Evolutionary conservation across 768 basidiomycete genomes (phyloP).

Genomic region (Phanerochaete carnosa): DNA sequence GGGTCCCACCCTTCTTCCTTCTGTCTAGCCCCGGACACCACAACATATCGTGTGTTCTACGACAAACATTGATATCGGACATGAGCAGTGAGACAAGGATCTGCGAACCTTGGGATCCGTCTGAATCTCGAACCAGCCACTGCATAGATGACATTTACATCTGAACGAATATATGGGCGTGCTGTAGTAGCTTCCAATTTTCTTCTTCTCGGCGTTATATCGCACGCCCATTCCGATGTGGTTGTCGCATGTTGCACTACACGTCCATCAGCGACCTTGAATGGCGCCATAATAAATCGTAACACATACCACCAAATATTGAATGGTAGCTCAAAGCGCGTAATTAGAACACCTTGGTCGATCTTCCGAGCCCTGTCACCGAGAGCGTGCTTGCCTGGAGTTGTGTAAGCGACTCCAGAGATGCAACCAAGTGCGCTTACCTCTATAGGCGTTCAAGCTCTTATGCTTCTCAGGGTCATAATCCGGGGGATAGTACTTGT

Average conservation of each 20-base stretch:
- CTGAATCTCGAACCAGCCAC: slow-evolving; percentile 96
- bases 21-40: slow-evolving; percentile 86
- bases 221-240: slow-evolving; percentile 99
- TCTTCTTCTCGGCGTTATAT: slow-evolving; percentile 99
- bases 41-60: slow-evolving; percentile 98
- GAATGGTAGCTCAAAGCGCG: slow-evolving; percentile 93
- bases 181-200: slow-evolving; percentile 90
- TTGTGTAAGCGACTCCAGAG: slow-evolving; percentile 4
- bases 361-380: slow-evolving; percentile 93
- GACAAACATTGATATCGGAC: not conserved
- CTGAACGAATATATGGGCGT: slow-evolving; percentile 94
- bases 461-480: slow-evolving; percentile 69
- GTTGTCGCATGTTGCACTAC: slow-evolving; percentile 88
- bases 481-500: slow-evolving; percentile 79
- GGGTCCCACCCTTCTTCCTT: slow-evolving; percentile 98
- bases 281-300: not conserved
- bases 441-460: slow-evolving; percentile 71
- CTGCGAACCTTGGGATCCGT: slow-evolving; percentile 88
- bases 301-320: slow-evolving; percentile 89
- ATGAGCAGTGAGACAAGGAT: not conserved
- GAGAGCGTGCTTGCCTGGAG: slow-evolving; percentile 85
- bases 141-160: slow-evolving; percentile 97
- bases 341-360: slow-evolving; percentile 94
- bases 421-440: slow-evolving; percentile 28
- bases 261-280: not conserved